These are phyloP conservation scores for Colletotrichum echinochloae DNA, from an alignment of 2,329 filamentous ascomycete genomes.

Conservation along the genomic window DNA sequence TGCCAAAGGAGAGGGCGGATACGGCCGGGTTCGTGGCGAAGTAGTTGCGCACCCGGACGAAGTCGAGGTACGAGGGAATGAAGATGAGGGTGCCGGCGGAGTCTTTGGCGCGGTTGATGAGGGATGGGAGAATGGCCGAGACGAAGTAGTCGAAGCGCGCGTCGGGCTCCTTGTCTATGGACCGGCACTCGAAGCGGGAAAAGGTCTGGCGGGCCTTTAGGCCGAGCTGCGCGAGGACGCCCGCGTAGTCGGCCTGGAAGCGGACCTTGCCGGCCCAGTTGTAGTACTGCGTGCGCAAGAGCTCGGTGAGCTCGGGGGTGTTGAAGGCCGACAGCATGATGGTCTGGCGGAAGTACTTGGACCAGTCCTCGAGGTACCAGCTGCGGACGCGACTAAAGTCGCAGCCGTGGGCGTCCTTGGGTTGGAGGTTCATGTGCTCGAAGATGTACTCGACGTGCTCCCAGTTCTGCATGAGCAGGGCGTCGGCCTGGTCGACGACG, in stretches of 20 bases:
- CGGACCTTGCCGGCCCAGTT: slow-evolving; percentile 87
- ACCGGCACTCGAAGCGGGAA: slow-evolving; percentile 81
- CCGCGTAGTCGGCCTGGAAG: slow-evolving; percentile 75
- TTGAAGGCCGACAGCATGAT: slow-evolving; percentile 85
- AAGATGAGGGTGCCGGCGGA: slow-evolving; percentile 83
- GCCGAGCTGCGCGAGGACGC: slow-evolving; percentile 79
- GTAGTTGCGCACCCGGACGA: slow-evolving; percentile 92
- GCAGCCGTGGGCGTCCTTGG: slow-evolving; percentile 89
- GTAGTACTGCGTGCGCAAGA: slow-evolving; percentile 80
- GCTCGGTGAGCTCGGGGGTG: slow-evolving; percentile 86
- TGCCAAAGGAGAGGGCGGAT: slow-evolving; percentile 75
- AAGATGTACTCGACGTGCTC: slow-evolving; percentile 95
- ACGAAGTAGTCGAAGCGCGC: slow-evolving; percentile 92
- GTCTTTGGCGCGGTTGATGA: slow-evolving; percentile 76
- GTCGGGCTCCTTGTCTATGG: slow-evolving; percentile 83
- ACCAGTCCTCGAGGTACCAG: slow-evolving; percentile 94
- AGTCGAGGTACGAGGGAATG: slow-evolving; percentile 94
- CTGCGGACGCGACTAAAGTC: slow-evolving; percentile 91
- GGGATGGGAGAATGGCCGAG: slow-evolving; percentile 79
- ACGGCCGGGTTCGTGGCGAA: slow-evolving; percentile 78
- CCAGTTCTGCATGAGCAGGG: slow-evolving; percentile 98
- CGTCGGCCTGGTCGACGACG: slow-evolving; percentile 91
- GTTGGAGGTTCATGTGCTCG: slow-evolving; percentile 89
- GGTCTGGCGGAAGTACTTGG: slow-evolving; percentile 85
- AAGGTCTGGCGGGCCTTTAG: slow-evolving; percentile 88